Evolutionary conservation across 2,329 filamentous ascomycete species (phyloP).

Genomic region (Chaetomium olivaceum): DNA sequence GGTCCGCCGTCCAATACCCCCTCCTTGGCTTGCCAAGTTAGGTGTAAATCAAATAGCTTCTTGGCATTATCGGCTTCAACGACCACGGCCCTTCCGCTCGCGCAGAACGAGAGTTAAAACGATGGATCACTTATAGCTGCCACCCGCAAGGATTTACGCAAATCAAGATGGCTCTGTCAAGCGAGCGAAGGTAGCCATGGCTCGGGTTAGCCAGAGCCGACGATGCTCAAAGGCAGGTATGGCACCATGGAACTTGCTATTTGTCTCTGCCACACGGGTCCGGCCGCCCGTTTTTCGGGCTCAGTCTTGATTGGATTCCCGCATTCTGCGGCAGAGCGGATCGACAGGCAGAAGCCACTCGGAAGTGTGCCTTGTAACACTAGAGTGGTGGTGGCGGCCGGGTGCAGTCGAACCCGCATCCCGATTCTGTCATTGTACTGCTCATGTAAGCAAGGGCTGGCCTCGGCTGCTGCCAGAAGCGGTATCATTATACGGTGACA

Average conservation of each 20-base stretch:
- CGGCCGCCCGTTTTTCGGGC: background rate
- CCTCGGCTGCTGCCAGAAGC: background rate
- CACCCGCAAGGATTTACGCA: background rate
- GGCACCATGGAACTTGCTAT: background rate
- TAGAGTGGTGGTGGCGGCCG: slow-evolving; percentile 9
- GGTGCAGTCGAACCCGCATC: slow-evolving; percentile 25
- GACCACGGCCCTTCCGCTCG: background rate
- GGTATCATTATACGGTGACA: background rate
- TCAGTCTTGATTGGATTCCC: slow-evolving; percentile 16
- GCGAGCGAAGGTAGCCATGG: background rate
- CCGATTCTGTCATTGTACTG: slow-evolving; percentile 23
- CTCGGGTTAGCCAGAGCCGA: background rate
- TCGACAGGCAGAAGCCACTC: slow-evolving; percentile 23
- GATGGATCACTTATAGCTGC: background rate
- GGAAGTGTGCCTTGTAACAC: slow-evolving; percentile 21
- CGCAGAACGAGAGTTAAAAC: background rate
- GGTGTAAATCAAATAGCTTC: slow-evolving; percentile 14
- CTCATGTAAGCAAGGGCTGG: slow-evolving; percentile 10
- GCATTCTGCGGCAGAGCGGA: background rate
- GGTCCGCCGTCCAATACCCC: background rate
- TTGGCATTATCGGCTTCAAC: slow-evolving; percentile 18
- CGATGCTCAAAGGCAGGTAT: background rate
- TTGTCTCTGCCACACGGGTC: background rate
- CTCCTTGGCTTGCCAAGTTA: background rate
- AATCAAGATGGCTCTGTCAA: background rate